phyloP scores from a whole-genome alignment of 345 rosid genomes.

The Lagerstroemia speciosa region DNA sequence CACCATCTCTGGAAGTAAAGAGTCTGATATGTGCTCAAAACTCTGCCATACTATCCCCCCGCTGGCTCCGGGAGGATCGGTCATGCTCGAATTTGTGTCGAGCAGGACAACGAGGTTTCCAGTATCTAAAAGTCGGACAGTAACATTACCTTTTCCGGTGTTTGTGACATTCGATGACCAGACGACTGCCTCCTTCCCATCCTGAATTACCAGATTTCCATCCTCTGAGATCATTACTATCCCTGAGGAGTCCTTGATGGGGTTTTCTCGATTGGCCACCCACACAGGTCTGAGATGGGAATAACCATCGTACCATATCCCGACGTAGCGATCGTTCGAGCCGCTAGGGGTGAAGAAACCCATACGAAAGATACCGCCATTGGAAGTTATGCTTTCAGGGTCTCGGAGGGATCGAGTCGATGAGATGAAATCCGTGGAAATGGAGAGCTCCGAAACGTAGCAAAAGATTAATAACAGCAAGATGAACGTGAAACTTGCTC shows the following conservation, averaged over 20 bases:
- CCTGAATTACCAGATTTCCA: slow-evolving; percentile 33
- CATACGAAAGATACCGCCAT: slow-evolving; percentile 24
- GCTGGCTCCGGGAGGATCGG: not conserved
- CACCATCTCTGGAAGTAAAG: slow-evolving; percentile 29
- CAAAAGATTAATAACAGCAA: not conserved
- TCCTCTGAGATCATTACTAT: slow-evolving; percentile 25
- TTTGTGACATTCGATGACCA: slow-evolving; percentile 48
- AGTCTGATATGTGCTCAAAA: slow-evolving; percentile 30
- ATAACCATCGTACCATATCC: slow-evolving; percentile 39
- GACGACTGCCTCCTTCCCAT: slow-evolving; percentile 11
- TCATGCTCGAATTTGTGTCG: slow-evolving; percentile 5
- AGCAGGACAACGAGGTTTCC: slow-evolving; percentile 48
- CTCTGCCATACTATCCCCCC: slow-evolving; percentile 46
- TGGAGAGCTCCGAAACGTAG: slow-evolving; percentile 7
- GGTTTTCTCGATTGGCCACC: slow-evolving; percentile 50
- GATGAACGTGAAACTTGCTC: not conserved
- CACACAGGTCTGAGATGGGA: slow-evolving; percentile 25
- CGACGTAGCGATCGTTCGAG: slow-evolving; percentile 35
- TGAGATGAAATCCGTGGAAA: slow-evolving; percentile 23
- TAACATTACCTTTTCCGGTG: slow-evolving; percentile 6
- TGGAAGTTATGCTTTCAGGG: slow-evolving; percentile 26
- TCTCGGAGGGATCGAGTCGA: slow-evolving; percentile 26
- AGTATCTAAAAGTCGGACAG: slow-evolving; percentile 30
- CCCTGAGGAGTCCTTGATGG: slow-evolving; percentile 37
- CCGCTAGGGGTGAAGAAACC: slow-evolving; percentile 51